Percentiles rank a stretch among this genome's conserved stretches.
These are phyloP conservation scores for Rhodotorula glutinis DNA, from an alignment of 1,284 basidiomycete species.

Conservation along the genomic window DNA sequence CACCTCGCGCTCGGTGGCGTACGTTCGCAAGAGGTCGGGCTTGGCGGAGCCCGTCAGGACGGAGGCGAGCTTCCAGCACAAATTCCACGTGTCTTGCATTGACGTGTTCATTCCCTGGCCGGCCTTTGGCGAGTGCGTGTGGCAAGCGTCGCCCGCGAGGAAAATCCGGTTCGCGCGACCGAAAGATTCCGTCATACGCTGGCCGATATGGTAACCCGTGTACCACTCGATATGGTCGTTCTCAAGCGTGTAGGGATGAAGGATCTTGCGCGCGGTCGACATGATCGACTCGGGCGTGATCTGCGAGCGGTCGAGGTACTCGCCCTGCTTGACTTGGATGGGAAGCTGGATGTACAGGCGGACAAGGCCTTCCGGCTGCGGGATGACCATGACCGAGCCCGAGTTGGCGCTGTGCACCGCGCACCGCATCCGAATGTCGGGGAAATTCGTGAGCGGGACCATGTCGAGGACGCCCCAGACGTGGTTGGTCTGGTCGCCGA, in stretches of 20 bases:
- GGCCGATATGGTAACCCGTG: slow-evolving; percentile 65
- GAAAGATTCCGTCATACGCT: slow-evolving; percentile 68
- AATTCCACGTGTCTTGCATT: slow-evolving; percentile 63
- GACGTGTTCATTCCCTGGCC: slow-evolving; percentile 71
- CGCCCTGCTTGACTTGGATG: slow-evolving; percentile 44
- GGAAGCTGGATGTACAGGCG: slow-evolving; percentile 72
- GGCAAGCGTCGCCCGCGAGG: slow-evolving; percentile 55
- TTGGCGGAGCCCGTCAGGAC: slow-evolving; percentile 69
- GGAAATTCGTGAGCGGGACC: slow-evolving; percentile 68
- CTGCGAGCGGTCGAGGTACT: slow-evolving; percentile 60
- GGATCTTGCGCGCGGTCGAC: slow-evolving; percentile 61
- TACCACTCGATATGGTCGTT: slow-evolving; percentile 70
- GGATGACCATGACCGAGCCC: slow-evolving; percentile 65
- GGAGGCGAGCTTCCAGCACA: slow-evolving; percentile 54
- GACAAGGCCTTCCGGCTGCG: slow-evolving; percentile 62
- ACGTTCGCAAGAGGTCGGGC: slow-evolving; percentile 67
- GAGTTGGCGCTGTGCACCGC: slow-evolving; percentile 64
- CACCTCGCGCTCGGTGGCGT: slow-evolving; percentile 65
- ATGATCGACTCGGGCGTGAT: slow-evolving; percentile 63
- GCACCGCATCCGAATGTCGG: slow-evolving; percentile 69
- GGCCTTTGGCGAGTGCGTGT: slow-evolving; percentile 76
- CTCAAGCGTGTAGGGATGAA: slow-evolving; percentile 65
- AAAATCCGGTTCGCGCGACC: slow-evolving; percentile 68
- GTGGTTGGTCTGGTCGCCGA: slow-evolving; percentile 64
- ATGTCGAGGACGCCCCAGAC: slow-evolving; percentile 76